A percentile compares a stretch with the other conserved stretches of the same genome.
Evolutionary conservation across 768 basidiomycete species (phyloP).

Genomic region (Hericium rajendrae): DNA sequence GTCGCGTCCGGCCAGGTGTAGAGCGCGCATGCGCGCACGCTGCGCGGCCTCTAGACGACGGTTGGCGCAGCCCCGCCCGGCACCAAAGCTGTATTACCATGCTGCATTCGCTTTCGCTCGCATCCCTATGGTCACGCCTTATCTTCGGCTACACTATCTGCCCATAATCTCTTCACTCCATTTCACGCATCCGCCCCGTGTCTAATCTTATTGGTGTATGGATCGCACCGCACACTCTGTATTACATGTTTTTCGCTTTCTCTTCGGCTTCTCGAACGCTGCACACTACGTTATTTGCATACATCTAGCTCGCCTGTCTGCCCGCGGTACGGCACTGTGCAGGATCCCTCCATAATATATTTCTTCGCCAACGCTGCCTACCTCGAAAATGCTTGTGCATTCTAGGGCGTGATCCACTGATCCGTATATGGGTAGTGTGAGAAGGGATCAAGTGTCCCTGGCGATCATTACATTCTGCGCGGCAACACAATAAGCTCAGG

Average conservation of each 20-base stretch:
- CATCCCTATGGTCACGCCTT: background rate
- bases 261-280: background rate
- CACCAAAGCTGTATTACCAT: background rate
- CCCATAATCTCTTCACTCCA: background rate
- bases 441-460: background rate
- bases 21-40: background rate
- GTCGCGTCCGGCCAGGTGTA: slow-evolving; percentile 5
- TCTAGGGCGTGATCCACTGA: background rate
- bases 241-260: background rate
- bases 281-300: background rate
- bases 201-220: background rate
- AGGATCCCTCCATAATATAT: background rate
- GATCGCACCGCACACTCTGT: background rate
- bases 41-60: background rate
- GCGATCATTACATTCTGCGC: background rate
- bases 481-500: background rate
- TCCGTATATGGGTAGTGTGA: background rate
- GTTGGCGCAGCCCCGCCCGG: background rate
- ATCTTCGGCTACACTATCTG: background rate
- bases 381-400: too few species aligned
- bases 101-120: background rate
- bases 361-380: background rate
- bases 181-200: background rate
- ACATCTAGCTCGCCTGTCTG: background rate
- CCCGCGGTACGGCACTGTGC: background rate